Base-by-base conservation (phyloP, 1,139 yeast genomes). In the Hyphopichia fennica region DNA sequence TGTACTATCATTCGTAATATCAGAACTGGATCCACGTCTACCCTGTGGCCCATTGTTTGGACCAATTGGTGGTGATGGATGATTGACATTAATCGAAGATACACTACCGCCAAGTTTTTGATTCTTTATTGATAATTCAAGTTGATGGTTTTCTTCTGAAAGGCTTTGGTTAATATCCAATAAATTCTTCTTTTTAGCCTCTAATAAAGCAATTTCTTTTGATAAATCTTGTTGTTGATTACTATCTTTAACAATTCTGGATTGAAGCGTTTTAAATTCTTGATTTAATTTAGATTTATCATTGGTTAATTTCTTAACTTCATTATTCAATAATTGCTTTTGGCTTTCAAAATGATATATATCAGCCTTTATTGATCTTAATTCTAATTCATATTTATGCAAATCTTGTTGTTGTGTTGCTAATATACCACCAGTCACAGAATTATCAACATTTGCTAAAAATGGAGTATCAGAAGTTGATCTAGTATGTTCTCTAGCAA, bases 401-500 rank as follows among this genome's bases (percentile, higher is more conserved):
- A 47, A 35, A 28, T 46, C 43, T 4, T n/a, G 19, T 4, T 34
- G 13, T 15, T 9, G 14, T 4, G 9, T 20, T 34, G 36, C 17
- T 25, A 25, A 7, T 4, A 11, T 10, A 20, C 28, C 22, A 9
- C n/a, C 30, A 32, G n/a, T 44, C 37, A 17, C 40, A 9, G n/a
- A 34, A 17, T 37, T 31, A 6, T 56, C 59, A 19, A 52, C 38
- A 19, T 38, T 46, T 7, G 54, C 42, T 32, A 57, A 47, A 40
- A 59, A 59, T 15, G 65, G 67, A 3, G 75, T 58, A 45, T 72
- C 77, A 2, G 75, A 66, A 4, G 65, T 57, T 2, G 77, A 67
- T 42, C 79, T 66, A 28, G 62, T 60, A 46, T 67, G 76, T 9
- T 56, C 62, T 32, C 56, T 46, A 25, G 40, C 40, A 15, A 42